Evolutionary conservation across 805 yeast species (phyloP), one percentile per base, ranked within the genome.

Genomic region (Saccharomyces eubayanus): DNA sequence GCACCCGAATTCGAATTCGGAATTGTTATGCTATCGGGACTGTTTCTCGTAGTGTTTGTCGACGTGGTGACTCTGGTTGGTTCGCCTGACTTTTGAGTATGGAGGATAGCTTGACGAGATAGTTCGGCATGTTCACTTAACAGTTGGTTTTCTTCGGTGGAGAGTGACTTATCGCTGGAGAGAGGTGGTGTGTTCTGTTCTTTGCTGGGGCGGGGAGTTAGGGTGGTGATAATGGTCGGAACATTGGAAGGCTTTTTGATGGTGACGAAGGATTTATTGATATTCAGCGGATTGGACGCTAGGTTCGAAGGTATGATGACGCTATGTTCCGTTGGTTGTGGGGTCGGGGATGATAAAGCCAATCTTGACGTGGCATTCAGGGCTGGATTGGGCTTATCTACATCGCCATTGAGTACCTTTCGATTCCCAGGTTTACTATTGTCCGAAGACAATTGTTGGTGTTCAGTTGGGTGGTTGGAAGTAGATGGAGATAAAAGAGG

Each of bases 211-310:
- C 14, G 45, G 24, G 49, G 49, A 6, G 47, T 21, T 16, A 43
- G 28, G 11, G 24, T 16, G 10, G 50, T 30, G 8, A 21, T 47
- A 16, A 28, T 47, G 10, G 29, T 40, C 1, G 47, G 20, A 2
- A 27, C 43, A 31, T 45, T 53, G 27, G 48, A 51, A 52, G 74
- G 87, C 58, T 81, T 76, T 67, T 86, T 86, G 60, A 86, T 85
- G 6, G 83, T 83, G 24, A 86, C 88, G 67, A 81, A 84, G 2
- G 82, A 64, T 57, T 83, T 84, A 48, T 74, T 79, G 1, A 88
- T 83, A 50, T 79, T 81, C 52, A 86, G 67, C 8, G 94, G 94
- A 62, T 85, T 83, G 2, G 81, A 73, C 1, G 92, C 92, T 24
- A 81, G 77, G 63, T 86, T 86, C 27, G 69, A 66, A 6, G 77